These are phyloP conservation scores for Exophiala calicioides DNA, from an alignment of 2,329 filamentous ascomycete genomes.

Conservation along the genomic window DNA sequence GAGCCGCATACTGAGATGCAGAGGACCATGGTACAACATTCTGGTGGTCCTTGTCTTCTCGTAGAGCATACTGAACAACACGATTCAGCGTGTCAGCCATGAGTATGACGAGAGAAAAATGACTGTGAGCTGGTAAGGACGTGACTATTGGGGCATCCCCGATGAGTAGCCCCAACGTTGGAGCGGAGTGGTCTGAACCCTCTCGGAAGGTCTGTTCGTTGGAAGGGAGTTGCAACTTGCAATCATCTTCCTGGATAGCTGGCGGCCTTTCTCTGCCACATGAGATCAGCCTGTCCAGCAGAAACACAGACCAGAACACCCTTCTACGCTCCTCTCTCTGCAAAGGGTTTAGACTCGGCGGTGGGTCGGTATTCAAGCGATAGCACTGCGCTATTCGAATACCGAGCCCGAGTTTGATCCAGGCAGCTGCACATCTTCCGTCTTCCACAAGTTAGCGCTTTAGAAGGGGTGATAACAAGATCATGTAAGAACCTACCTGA, in stretches of 20 bases:
- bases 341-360: conserved; percentile 21
- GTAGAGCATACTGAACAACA: conserved; percentile 20
- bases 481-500: conserved; percentile 34
- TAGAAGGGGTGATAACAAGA: too few species aligned
- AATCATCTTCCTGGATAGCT: conserved; percentile 18
- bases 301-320: conserved; percentile 36
- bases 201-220: conserved; percentile 8
- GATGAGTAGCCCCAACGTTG: conserved; percentile 2
- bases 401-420: conserved; percentile 39
- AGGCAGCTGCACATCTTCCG: conserved; percentile 33
- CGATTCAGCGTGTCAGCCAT: conserved; percentile 15
- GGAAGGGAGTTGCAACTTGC: conserved; percentile 23
- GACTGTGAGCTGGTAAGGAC: background rate
- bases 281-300: conserved; percentile 36
- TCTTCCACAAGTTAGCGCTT: background rate
- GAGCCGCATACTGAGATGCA: conserved; percentile 17
- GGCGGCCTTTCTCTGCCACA: conserved; percentile 26
- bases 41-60: conserved; percentile 6
- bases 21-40: conserved; percentile 6
- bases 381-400: conserved; percentile 63
- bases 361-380: conserved; percentile 32
- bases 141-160: too few species aligned
- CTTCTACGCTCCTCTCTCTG: conserved; percentile 35
- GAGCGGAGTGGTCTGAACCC: background rate
- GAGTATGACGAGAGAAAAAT: conserved; percentile 1